Base-by-base conservation (phyloP, 208 protist species). In the Borovskyia barvae region DNA sequence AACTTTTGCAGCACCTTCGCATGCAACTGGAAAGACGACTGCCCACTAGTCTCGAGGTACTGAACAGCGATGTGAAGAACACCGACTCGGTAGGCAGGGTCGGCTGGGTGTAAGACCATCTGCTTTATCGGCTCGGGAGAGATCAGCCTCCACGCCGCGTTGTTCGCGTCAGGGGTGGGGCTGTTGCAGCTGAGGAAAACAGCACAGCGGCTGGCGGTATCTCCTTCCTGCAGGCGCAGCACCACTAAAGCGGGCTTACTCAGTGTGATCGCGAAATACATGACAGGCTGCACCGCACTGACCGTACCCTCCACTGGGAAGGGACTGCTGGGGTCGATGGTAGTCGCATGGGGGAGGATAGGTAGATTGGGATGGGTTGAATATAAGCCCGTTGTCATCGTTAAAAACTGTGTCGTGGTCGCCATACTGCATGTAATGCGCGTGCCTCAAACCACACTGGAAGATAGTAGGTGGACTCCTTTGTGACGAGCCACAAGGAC, bases 141-240 rank as follows among this genome's bases (percentile, higher is more conserved):
- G 7, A 80, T 59, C 37, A 82, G 63, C 35, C 80, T 76, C 91
- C 91, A 96, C 25, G 87, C 68, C 11, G 91, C 87, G 14, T 76
- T 96, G 54, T 92, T 72, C 17, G 58, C 73, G 56, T 68, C 85
- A 4, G 87, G 87, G 12, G 77, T 56, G 3, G 65, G 28, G 29
- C 86, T 80, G 14, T 49, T 77, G 32, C 83, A 82, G 60, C 83
- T 93, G 26, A 88, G 56, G 36, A 93, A 66, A 33, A 96, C 57
- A 11, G 77, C 64, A 53, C 87, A 94, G 22, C 85, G 76, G 29
- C 82, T 75, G 2, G 82, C 80, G 17, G 68, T 82, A 69, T 89
- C 92, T 32, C 76, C 80, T 70, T 96, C 87, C 52, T 89, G 85
- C 66, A 93, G 78, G 15, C 77, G 69, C 28, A 96, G 68, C 20